phyloP scores from a whole-genome alignment of 306 rosid species.

The Gastrolobium villosum region DNA sequence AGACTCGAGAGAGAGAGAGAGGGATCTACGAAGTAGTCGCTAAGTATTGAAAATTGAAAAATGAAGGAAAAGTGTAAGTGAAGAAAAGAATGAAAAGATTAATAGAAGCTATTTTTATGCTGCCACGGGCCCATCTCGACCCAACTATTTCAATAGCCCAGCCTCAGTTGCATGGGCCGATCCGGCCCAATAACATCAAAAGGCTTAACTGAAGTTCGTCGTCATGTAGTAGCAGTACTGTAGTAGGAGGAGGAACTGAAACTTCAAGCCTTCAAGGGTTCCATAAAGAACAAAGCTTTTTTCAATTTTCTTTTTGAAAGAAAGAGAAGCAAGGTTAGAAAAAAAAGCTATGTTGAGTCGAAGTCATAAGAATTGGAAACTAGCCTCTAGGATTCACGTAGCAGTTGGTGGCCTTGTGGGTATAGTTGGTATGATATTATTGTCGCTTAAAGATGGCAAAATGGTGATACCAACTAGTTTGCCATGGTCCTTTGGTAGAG shows the following conservation, averaged over 20 bases:
- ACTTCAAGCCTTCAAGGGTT: background rate
- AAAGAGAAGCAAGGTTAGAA: background rate
- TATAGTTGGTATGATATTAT: conserved; percentile 55
- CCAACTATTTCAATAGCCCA: background rate
- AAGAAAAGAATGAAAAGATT: background rate
- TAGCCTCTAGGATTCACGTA: conserved; percentile 49
- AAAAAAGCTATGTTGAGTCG: conserved; percentile 45
- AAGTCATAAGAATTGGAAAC: conserved; percentile 44
- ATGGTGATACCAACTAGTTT: conserved; percentile 46
- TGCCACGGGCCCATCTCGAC: conserved; percentile 40
- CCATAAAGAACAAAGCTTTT: background rate
- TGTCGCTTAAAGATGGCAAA: conserved; percentile 60
- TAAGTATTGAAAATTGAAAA: conserved; percentile 38
- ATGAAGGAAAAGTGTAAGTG: conserved; percentile 8
- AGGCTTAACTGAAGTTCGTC: too few species aligned
- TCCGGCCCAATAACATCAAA: background rate
- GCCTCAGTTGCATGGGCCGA: background rate
- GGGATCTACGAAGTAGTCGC: conserved; percentile 41
- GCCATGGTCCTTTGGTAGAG: conserved; percentile 48
- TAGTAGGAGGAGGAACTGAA: background rate
- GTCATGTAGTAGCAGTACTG: background rate
- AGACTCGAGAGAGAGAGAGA: background rate
- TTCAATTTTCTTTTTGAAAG: background rate
- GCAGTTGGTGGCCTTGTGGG: conserved; percentile 61
- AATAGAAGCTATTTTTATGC: background rate